phyloP scores from a whole-genome alignment of 2,329 filamentous ascomycete species.

The Ascochyta rabiei region DNA sequence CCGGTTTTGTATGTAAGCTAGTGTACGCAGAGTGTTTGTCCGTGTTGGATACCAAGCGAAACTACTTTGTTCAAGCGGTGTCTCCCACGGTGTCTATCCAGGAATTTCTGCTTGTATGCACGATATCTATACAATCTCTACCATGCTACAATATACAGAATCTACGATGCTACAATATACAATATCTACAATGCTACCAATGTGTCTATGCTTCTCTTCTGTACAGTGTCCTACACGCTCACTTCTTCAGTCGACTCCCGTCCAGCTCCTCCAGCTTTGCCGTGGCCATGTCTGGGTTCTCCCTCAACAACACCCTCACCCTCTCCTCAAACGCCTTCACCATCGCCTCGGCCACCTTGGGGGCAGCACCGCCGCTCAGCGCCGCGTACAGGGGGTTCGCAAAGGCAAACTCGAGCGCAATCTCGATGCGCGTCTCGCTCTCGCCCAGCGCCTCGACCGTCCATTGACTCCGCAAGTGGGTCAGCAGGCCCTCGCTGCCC shows the following conservation, averaged over 20 bases:
- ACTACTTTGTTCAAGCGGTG: too few relatives aligned
- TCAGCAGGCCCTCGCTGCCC: slow-evolving; percentile 59
- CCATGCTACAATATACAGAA: background rate
- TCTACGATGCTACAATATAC: too few relatives aligned
- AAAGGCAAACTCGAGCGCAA: slow-evolving; percentile 83
- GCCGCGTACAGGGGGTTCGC: slow-evolving; percentile 86
- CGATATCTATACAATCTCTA: background rate
- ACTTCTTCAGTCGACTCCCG: slow-evolving; percentile 30
- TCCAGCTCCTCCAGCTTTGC: slow-evolving; percentile 36
- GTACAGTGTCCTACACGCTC: background rate
- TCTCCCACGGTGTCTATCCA: too few relatives aligned
- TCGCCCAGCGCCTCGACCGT: slow-evolving; percentile 57
- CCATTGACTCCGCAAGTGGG: slow-evolving; percentile 73
- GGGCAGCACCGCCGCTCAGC: slow-evolving; percentile 79
- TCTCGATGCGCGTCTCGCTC: slow-evolving; percentile 72
- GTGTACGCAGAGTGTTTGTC: too few relatives aligned
- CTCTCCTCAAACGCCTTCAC: slow-evolving; percentile 90
- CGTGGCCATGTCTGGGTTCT: slow-evolving; percentile 26
- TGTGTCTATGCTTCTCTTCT: background rate
- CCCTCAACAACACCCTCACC: slow-evolving; percentile 63
- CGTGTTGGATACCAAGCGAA: too few relatives aligned
- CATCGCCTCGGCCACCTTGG: slow-evolving; percentile 86
- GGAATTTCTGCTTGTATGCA: too few relatives aligned
- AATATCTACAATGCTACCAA: background rate
- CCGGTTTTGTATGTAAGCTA: background rate